phyloP scores from a whole-genome alignment of 176 grass and related monocot genomes.

The Sorghum bicolor region DNA sequence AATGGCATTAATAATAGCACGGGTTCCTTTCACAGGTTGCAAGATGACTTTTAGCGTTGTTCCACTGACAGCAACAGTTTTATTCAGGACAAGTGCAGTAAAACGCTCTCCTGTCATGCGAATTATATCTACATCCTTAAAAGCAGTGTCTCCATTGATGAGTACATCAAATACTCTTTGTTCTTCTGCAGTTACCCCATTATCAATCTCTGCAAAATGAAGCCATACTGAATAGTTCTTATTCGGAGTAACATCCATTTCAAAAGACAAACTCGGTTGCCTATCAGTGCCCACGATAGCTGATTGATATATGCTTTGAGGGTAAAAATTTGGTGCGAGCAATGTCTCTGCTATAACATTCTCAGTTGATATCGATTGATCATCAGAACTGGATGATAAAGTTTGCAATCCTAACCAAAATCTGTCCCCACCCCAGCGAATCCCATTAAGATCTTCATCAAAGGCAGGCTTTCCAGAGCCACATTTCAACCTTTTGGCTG shows the following conservation, averaged over 20 bases:
- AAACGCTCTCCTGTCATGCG: slow-evolving; percentile 67
- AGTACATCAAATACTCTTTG: slow-evolving; percentile 85
- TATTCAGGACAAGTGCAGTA: slow-evolving; percentile 91
- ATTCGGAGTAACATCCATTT: slow-evolving; percentile 91
- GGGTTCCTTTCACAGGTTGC: slow-evolving; percentile 51
- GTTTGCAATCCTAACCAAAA: slow-evolving; percentile 78
- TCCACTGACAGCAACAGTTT: slow-evolving; percentile 68
- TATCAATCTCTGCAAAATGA: slow-evolving; percentile 94
- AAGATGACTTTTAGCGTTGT: slow-evolving; percentile 68
- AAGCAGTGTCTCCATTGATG: slow-evolving; percentile 77
- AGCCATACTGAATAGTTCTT: slow-evolving; percentile 98
- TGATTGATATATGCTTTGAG: slow-evolving; percentile 78
- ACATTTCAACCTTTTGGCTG: slow-evolving; percentile 81
- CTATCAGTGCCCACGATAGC: slow-evolving; percentile 71
- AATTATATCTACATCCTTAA: slow-evolving; percentile 82
- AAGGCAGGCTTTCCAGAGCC: slow-evolving; percentile 86
- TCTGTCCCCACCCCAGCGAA: slow-evolving; percentile 79
- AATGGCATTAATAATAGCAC: slow-evolving; percentile 77
- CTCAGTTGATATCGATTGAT: slow-evolving; percentile 73
- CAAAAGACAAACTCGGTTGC: slow-evolving; percentile 66
- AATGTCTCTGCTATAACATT: slow-evolving; percentile 83
- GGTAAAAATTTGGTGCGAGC: slow-evolving; percentile 80
- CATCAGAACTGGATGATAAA: slow-evolving; percentile 64
- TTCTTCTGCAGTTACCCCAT: slow-evolving; percentile 59
- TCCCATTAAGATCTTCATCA: slow-evolving; percentile 83